phyloP scores from a whole-genome alignment of 2,329 filamentous ascomycete genomes.

The Colletotrichum sublineola region DNA sequence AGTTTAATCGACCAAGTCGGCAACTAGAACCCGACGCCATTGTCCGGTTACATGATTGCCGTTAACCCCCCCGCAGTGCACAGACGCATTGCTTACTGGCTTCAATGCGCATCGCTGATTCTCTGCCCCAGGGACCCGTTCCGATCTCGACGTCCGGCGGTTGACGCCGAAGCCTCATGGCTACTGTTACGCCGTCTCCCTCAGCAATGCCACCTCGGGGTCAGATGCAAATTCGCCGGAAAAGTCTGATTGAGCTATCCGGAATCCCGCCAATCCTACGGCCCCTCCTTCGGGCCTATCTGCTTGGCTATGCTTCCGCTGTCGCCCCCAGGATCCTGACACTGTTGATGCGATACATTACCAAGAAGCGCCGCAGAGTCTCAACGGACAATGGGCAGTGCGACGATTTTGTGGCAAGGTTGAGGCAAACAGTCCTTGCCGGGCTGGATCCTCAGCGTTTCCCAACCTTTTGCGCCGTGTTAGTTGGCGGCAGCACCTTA shows the following conservation, averaged over 20 bases:
- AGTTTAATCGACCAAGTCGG: slow-evolving; percentile 8
- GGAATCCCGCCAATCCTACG: slow-evolving; percentile 64
- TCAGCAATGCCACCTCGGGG: slow-evolving; percentile 61
- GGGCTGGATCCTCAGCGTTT: slow-evolving; percentile 70
- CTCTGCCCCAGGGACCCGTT: slow-evolving; percentile 28
- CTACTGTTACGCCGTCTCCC: slow-evolving; percentile 40
- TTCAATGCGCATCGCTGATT: slow-evolving; percentile 34
- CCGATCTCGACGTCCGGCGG: slow-evolving; percentile 22
- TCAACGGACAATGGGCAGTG: slow-evolving; percentile 42
- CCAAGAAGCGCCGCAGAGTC: slow-evolving; percentile 47
- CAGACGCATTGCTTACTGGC: slow-evolving; percentile 23
- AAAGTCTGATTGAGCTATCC: slow-evolving; percentile 42
- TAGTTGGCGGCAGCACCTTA: slow-evolving; percentile 72
- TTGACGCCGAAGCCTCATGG: slow-evolving; percentile 35
- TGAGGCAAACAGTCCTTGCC: slow-evolving; percentile 60
- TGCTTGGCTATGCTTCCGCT: slow-evolving; percentile 71
- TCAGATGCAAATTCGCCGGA: slow-evolving; percentile 41
- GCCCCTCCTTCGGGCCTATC: slow-evolving; percentile 70
- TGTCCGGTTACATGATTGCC: slow-evolving; percentile 35
- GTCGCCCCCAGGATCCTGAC: slow-evolving; percentile 69
- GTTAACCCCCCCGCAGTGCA: slow-evolving; percentile 11
- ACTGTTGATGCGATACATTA: slow-evolving; percentile 64
- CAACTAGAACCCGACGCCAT: slow-evolving; percentile 9
- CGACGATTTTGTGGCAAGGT: slow-evolving; percentile 49
- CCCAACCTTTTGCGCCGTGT: slow-evolving; percentile 71